These are phyloP conservation scores for Penicillium sp. DNA, from an alignment of 2,329 filamentous ascomycete species.

Conservation along the genomic window DNA sequence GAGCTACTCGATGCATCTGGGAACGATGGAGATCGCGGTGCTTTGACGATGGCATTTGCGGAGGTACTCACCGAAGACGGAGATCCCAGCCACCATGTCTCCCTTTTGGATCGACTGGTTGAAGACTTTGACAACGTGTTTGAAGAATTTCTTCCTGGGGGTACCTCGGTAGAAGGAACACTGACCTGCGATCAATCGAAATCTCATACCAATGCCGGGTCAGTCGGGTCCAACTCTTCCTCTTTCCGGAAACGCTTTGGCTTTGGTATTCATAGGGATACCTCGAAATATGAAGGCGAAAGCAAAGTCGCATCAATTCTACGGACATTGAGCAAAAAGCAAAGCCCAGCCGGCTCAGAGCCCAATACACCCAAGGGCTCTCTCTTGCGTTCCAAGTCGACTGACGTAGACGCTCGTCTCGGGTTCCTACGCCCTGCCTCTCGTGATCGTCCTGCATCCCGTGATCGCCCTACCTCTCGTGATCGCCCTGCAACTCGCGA, in stretches of 20 bases:
- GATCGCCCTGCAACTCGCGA: slow-evolving; percentile 44
- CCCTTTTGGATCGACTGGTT: slow-evolving; percentile 81
- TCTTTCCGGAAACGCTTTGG: slow-evolving; percentile 83
- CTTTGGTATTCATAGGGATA: slow-evolving; percentile 73
- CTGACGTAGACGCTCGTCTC: slow-evolving; percentile 61
- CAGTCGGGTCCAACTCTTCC: slow-evolving; percentile 79
- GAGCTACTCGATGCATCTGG: slow-evolving; percentile 85
- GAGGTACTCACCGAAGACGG: slow-evolving; percentile 79
- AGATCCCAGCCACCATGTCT: slow-evolving; percentile 78
- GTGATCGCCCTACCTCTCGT: slow-evolving; percentile 52
- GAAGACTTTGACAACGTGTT: slow-evolving; percentile 90
- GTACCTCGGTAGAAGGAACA: slow-evolving; percentile 43
- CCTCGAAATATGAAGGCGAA: slow-evolving; percentile 68
- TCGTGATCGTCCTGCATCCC: slow-evolving; percentile 49
- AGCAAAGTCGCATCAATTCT: slow-evolving; percentile 75
- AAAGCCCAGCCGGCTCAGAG: slow-evolving; percentile 62
- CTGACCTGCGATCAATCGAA: slow-evolving; percentile 57
- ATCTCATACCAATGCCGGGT: slow-evolving; percentile 65
- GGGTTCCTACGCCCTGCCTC: slow-evolving; percentile 53
- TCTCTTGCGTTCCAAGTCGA: slow-evolving; percentile 70
- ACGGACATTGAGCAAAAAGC: slow-evolving; percentile 82
- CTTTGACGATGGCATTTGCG: slow-evolving; percentile 82
- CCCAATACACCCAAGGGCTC: slow-evolving; percentile 66
- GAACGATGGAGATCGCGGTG: slow-evolving; percentile 86
- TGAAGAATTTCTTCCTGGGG: slow-evolving; percentile 57